These are phyloP conservation scores for Thoreauomyces humboldtii DNA, from an alignment of 192 early-diverging fungal species.

Conservation along the genomic window DNA sequence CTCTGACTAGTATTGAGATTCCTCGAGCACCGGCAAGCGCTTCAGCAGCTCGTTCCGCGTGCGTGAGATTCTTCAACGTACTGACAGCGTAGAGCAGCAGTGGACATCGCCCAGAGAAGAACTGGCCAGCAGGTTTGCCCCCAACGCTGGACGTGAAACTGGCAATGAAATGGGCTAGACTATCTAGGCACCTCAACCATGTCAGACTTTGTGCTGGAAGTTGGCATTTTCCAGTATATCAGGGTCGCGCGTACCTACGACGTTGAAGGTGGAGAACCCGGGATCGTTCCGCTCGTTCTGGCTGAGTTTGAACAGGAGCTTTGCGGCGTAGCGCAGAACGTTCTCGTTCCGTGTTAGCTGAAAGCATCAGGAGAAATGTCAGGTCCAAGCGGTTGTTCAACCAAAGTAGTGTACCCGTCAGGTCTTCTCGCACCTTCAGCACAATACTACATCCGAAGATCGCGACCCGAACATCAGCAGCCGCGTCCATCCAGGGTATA, in stretches of 20 bases:
- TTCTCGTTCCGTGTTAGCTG: conserved; percentile 34
- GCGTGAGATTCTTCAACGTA: conserved; percentile 23
- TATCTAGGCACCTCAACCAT: neutral
- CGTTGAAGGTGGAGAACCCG: conserved; percentile 17
- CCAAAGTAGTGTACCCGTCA: neutral
- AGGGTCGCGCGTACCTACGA: conserved; percentile 15
- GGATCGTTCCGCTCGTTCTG: conserved; percentile 37
- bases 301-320: conserved; percentile 43
- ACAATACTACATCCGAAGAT: conserved; percentile 36
- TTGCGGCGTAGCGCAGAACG: conserved; percentile 34
- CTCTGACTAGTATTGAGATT: too few relatives aligned
- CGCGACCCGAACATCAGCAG: conserved; percentile 26
- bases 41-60: conserved; percentile 1
- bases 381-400: neutral
- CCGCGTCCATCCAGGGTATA: conserved; percentile 38
- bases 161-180: neutral
- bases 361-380: neutral
- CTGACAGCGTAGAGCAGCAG: conserved; percentile 18
- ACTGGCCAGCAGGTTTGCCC: neutral
- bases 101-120: neutral
- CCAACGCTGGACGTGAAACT: neutral
- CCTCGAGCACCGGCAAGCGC: neutral
- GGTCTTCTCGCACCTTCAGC: conserved; percentile 19
- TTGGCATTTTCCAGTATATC: too few relatives aligned
- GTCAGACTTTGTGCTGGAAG: too few relatives aligned